phyloP scores from a whole-genome alignment of 164 flowering plant genomes.

The Vitis amurensis region DNA sequence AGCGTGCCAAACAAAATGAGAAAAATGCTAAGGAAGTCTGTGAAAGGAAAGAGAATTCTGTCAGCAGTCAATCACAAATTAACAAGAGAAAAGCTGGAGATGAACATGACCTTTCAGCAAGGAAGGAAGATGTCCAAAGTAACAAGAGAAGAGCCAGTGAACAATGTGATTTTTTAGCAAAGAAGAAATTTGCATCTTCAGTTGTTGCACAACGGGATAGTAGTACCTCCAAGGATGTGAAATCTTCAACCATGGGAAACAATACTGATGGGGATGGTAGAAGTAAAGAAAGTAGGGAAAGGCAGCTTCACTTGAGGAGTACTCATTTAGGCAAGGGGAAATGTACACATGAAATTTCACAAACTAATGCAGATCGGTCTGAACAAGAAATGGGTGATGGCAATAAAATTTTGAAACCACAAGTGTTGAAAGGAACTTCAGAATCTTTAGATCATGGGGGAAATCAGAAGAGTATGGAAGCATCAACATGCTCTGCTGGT shows the following conservation, averaged over 20 bases:
- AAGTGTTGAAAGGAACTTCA: slow-evolving; percentile 7
- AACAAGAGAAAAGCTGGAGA: slow-evolving; percentile 7
- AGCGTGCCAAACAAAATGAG: slow-evolving; percentile 12
- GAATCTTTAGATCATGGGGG: slow-evolving; percentile 18
- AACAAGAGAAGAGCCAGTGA: slow-evolving; percentile 19
- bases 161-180: slow-evolving; percentile 5
- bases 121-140: slow-evolving; percentile 10
- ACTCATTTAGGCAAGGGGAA: slow-evolving; percentile 10
- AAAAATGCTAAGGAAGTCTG: slow-evolving; percentile 13
- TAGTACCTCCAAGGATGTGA: slow-evolving; percentile 16
- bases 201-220: slow-evolving; percentile 17
- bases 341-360: slow-evolving; percentile 12
- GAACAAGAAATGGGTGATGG: slow-evolving; percentile 14
- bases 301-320: slow-evolving; percentile 13
- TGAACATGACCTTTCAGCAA: slow-evolving; percentile 5
- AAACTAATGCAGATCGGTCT: slow-evolving; percentile 7
- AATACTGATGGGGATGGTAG: slow-evolving; percentile 10
- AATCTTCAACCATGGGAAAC: slow-evolving; percentile 6
- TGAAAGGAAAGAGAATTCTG: slow-evolving; percentile 21
- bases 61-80: slow-evolving; percentile 1
- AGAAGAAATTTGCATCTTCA: slow-evolving; percentile 14
- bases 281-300: slow-evolving; percentile 16
- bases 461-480: slow-evolving; percentile 17
- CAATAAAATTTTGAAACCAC: slow-evolving; percentile 10
- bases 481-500: slow-evolving; percentile 21